Evolutionary conservation across 2,329 filamentous ascomycete genomes (phyloP).

Genomic region (Calonectria montana): DNA sequence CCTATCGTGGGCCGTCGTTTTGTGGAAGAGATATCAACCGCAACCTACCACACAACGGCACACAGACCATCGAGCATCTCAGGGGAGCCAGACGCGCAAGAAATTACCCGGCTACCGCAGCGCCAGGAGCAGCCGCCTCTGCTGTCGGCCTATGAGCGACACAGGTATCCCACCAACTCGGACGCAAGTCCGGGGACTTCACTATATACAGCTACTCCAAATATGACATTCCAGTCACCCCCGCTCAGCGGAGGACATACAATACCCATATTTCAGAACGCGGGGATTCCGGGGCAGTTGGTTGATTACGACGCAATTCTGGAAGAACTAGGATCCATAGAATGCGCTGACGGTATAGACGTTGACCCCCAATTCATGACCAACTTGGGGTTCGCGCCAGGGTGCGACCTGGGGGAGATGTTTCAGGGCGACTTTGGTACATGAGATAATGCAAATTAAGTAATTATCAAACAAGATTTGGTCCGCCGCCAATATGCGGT

Average conservation of each 20-base stretch:
- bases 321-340: conserved; percentile 63
- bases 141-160: conserved; percentile 34
- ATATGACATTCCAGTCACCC: conserved; percentile 39
- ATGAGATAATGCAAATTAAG: conserved; percentile 37
- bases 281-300: conserved; percentile 36
- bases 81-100: conserved; percentile 34
- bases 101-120: conserved; percentile 38
- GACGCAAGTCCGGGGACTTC: conserved; percentile 36
- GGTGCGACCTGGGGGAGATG: conserved; percentile 68
- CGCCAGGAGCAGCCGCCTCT: conserved; percentile 25
- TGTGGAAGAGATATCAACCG: conserved; percentile 45
- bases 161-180: conserved; percentile 32
- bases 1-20: conserved; percentile 34
- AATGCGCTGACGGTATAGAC: conserved; percentile 61
- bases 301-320: conserved; percentile 65
- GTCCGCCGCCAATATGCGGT: neutral
- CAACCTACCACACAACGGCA: conserved; percentile 35
- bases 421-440: conserved; percentile 53
- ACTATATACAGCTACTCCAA: conserved; percentile 39
- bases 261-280: conserved; percentile 34
- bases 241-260: conserved; percentile 32
- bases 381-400: conserved; percentile 73
- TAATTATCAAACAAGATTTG: conserved; percentile 9
- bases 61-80: conserved; percentile 36
- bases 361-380: conserved; percentile 74